Conservation (phyloP, 2,329 filamentous ascomycete genomes). For the Tolypocladium sp. region DNA sequence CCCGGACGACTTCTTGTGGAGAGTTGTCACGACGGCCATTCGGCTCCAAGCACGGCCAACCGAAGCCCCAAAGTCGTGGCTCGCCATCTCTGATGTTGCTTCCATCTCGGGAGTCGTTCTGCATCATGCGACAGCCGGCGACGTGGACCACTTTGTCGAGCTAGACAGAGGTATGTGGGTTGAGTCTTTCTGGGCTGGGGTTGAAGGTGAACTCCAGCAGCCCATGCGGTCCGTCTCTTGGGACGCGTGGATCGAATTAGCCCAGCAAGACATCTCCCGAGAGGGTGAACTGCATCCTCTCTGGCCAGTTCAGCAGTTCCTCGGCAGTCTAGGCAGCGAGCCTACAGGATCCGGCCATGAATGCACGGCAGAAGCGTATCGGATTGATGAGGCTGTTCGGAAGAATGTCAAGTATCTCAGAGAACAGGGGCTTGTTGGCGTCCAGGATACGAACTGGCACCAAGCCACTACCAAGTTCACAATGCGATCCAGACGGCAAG, state of each 20-base stretch:
- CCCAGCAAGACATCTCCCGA: background rate
- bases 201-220: background rate
- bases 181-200: background rate
- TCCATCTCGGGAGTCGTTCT: background rate
- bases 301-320: background rate
- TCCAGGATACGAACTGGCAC: background rate
- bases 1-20: background rate
- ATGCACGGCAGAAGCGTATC: background rate
- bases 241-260: background rate
- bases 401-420: background rate
- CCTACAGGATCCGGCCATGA: background rate
- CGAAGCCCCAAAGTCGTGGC: background rate
- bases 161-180: background rate
- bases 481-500: background rate
- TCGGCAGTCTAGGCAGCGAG: background rate
- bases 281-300: background rate
- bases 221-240: background rate
- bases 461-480: background rate
- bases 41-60: background rate
- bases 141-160: background rate
- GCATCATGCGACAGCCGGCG: background rate
- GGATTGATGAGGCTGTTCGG: background rate
- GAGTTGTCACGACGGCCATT: background rate
- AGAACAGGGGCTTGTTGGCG: background rate
- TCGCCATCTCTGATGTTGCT: background rate